phyloP scores from a whole-genome alignment of 1,284 basidiomycete genomes.

The Neotropicomus parvogracilis region DNA sequence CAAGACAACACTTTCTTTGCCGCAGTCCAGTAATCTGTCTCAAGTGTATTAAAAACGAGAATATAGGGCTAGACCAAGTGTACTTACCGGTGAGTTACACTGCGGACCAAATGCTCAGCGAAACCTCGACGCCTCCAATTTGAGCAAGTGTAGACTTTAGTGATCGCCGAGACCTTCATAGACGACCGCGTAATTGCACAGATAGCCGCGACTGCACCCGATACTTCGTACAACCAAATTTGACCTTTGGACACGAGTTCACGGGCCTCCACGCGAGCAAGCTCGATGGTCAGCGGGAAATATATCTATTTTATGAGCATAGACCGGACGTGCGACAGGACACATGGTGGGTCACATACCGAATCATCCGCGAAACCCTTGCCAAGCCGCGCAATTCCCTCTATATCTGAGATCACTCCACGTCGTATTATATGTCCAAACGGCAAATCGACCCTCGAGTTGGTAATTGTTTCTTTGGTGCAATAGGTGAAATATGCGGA shows the following conservation, averaged over 20 bases:
- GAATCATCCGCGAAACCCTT: conserved; percentile 57
- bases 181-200: conserved; percentile 51
- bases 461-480: conserved; percentile 41
- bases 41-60: conserved; percentile 7
- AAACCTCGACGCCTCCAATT: conserved; percentile 42
- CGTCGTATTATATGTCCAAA: conserved; percentile 35
- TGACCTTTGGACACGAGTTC: conserved; percentile 48
- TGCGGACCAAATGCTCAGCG: conserved; percentile 44
- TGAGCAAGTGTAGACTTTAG: conserved; percentile 49
- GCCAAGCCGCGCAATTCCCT: conserved; percentile 48
- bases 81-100: conserved; percentile 39
- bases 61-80: neutral
- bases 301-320: conserved; percentile 41
- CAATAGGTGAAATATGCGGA: conserved; percentile 58
- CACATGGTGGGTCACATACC: conserved; percentile 36
- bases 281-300: conserved; percentile 45
- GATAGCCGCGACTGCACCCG: conserved; percentile 51
- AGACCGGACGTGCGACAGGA: neutral
- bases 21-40: conserved; percentile 36
- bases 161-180: conserved; percentile 42
- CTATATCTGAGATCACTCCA: conserved; percentile 43
- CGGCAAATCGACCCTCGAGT: conserved; percentile 34
- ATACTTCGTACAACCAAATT: conserved; percentile 60
- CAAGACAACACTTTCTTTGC: conserved; percentile 41
- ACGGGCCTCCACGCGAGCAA: conserved; percentile 49